phyloP scores from a whole-genome alignment of 176 grass and related monocot species.

The Hordeum marinum region DNA sequence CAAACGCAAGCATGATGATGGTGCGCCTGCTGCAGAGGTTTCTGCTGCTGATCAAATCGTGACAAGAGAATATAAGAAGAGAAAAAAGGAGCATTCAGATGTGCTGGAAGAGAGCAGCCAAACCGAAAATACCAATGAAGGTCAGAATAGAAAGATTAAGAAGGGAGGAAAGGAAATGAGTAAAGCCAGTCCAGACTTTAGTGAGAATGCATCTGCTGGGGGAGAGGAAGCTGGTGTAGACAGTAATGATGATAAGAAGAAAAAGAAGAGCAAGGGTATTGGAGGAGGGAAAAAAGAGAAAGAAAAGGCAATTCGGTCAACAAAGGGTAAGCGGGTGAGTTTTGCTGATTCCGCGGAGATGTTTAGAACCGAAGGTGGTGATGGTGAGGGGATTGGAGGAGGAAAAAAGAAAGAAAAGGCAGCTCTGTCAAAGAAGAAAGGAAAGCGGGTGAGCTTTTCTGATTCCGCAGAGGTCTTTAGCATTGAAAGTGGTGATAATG shows the following conservation, averaged over 20 bases:
- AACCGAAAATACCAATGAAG: neutral
- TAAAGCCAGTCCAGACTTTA: neutral
- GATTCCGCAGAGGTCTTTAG: constrained; percentile 57
- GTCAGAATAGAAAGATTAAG: constrained; percentile 19
- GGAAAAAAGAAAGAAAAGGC: constrained; percentile 31
- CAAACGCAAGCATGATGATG: neutral
- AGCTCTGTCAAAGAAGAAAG: constrained; percentile 18
- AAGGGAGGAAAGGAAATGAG: constrained; percentile 26
- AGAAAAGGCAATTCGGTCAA: constrained; percentile 28
- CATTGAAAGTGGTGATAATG: neutral
- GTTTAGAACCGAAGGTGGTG: constrained; percentile 26
- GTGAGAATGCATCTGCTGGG: neutral
- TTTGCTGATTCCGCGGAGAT: constrained; percentile 58
- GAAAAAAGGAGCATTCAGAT: constrained; percentile 14
- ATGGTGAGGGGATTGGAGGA: constrained; percentile 7
- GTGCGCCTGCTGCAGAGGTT: neutral
- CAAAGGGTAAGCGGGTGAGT: constrained; percentile 48
- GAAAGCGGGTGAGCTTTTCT: constrained; percentile 56
- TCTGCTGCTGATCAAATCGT: neutral
- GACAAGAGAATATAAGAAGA: constrained; percentile 9
- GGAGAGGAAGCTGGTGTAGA: constrained; percentile 10
- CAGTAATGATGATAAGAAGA: constrained; percentile 17
- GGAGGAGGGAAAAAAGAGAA: constrained; percentile 22
- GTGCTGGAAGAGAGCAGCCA: constrained; percentile 8
- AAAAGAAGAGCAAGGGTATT: constrained; percentile 27